Evolutionary conservation across 805 yeast species (phyloP), one percentile per base, ranked within the genome.

Genomic region (Hagleromyces aurorensis): DNA sequence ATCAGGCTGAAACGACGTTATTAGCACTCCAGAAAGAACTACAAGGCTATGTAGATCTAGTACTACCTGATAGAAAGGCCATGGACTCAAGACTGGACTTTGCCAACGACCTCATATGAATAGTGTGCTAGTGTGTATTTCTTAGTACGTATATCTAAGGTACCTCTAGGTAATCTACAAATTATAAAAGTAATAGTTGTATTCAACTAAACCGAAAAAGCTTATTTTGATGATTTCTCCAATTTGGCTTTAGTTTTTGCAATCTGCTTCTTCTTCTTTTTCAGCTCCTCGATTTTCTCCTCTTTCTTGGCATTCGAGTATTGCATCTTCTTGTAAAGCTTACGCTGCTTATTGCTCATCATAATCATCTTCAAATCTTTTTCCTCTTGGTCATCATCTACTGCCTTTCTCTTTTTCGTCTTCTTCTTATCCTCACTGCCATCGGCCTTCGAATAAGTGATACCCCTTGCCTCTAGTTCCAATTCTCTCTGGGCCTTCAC

Each of bases 341-440:
- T 84, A 69, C 86, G 82, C 65, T 89, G 94, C 62, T 89, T 91
- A 66, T 86, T 86, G 47, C 89, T 72, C 98, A 91, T 89, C 98
- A 91, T 89, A 52, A 86, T 84, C 78, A 76, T 77, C 67, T 83
- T 83, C 65, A 89, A 73, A 43, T 87, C 91, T 64, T 84, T 83
- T 57, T 86, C 96, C 64, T 75, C 80, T 27, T 72, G 72, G 37
- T 66, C 71, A 41, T 68, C 70, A 36, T 68, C 56, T 28, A 57
- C 58, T 15, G 58, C 48, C 41, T 59, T 59, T 39, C 61, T 59
- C 50, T 55, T 60, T 32, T 46, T 46, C 32, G 49, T 50, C 48
- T 50, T 63, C 45, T 52, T 46, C 27, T 55, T 40, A 57, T 62
- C 44, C 46, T 51, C 34, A 43, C 44, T 46, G 46, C 65, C 65